A percentile compares a stretch with the other conserved stretches of the same genome.
Conservation (phyloP, 2,329 filamentous ascomycete genomes). For the Bisporella sp. region DNA sequence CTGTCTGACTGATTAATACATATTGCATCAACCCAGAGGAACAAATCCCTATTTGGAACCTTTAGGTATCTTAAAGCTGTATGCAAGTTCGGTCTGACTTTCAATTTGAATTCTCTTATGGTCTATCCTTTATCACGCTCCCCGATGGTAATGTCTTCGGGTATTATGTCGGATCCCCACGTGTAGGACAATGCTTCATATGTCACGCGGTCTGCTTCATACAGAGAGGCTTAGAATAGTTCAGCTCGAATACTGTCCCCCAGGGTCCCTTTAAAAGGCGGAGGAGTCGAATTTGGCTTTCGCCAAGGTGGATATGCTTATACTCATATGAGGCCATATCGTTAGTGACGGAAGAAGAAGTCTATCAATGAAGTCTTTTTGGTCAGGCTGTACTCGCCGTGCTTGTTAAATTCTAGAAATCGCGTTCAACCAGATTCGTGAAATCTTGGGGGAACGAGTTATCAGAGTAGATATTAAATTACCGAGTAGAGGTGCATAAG, state of each 20-base stretch:
- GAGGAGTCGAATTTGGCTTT: background rate
- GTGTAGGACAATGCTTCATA: background rate
- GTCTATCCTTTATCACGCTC: background rate
- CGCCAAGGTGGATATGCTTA: background rate
- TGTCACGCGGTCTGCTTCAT: background rate
- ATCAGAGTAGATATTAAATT: background rate
- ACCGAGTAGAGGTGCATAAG: background rate
- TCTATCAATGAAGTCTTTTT: background rate
- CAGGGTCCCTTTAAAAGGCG: background rate
- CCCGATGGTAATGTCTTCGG: background rate
- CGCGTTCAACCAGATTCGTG: background rate
- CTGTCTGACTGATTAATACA: too few relatives aligned
- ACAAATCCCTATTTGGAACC: background rate
- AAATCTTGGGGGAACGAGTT: background rate
- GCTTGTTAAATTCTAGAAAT: background rate
- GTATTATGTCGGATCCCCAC: background rate
- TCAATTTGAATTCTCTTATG: background rate
- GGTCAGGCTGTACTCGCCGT: background rate
- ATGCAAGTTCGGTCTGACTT: background rate
- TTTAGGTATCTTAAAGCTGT: background rate
- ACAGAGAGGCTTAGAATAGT: background rate
- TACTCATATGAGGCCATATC: background rate
- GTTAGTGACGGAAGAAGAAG: background rate
- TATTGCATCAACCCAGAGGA: background rate
- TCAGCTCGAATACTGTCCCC: background rate